Conservation (phyloP, 257 asterid genomes). For the Fraxinus pennsylvanica region DNA sequence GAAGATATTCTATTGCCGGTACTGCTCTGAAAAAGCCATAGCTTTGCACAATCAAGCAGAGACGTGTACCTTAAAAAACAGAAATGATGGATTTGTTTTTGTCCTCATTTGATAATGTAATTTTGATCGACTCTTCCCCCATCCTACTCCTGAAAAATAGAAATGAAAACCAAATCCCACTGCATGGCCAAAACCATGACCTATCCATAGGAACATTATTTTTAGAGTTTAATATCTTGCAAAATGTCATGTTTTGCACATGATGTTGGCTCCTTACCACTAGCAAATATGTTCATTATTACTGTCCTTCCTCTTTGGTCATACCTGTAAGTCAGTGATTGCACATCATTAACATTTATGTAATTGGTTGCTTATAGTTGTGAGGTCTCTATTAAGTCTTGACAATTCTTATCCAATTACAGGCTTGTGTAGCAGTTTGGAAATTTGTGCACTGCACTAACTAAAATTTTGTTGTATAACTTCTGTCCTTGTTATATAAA, state of each 20-base stretch:
- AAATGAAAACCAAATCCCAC: background rate
- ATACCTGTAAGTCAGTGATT: conserved; percentile 19
- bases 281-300: background rate
- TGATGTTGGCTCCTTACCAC: conserved; percentile 3
- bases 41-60: background rate
- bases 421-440: background rate
- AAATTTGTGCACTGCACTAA: background rate
- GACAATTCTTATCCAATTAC: background rate
- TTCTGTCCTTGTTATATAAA: background rate
- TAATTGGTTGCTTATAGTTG: conserved; percentile 3
- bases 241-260: background rate
- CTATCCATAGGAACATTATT: background rate
- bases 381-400: background rate
- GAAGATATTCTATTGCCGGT: background rate
- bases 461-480: background rate
- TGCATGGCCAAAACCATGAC: background rate
- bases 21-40: background rate
- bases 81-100: background rate
- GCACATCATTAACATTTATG: background rate
- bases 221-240: background rate
- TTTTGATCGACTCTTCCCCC: background rate
- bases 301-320: background rate
- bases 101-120: background rate
- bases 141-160: background rate
- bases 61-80: background rate